These are phyloP conservation scores for Tilletiaria anomala DNA, from an alignment of 1,284 basidiomycete species.

Conservation along the genomic window DNA sequence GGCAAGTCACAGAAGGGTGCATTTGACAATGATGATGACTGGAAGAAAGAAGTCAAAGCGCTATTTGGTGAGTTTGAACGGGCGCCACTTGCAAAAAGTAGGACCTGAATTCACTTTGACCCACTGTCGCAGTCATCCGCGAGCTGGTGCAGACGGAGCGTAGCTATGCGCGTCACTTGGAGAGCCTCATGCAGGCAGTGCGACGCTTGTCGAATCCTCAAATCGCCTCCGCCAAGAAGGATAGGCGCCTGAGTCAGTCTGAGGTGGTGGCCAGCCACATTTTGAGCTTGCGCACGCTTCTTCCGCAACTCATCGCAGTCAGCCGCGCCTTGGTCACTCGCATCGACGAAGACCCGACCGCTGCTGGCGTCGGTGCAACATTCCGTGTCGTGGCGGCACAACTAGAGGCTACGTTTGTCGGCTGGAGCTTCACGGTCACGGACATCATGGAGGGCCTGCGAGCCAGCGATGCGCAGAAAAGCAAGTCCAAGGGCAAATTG, in stretches of 20 bases:
- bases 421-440: slow-evolving; percentile 16
- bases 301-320: slow-evolving; percentile 32
- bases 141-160: slow-evolving; percentile 35
- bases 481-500: slow-evolving; percentile 17
- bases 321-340: slow-evolving; percentile 28
- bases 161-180: slow-evolving; percentile 31
- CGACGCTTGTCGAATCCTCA: too few relatives aligned
- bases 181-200: slow-evolving; percentile 20
- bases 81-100: too few relatives aligned
- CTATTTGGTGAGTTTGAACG: too few relatives aligned
- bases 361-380: slow-evolving; percentile 27
- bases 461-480: slow-evolving; percentile 16
- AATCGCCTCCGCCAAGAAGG: too few relatives aligned
- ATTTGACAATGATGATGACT: slow-evolving; percentile 35
- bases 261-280: too few relatives aligned
- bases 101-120: too few relatives aligned
- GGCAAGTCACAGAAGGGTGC: too few relatives aligned
- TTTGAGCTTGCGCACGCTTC: slow-evolving; percentile 16
- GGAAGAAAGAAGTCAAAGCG: slow-evolving; percentile 35
- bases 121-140: too few relatives aligned
- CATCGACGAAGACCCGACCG: slow-evolving; percentile 31
- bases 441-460: slow-evolving; percentile 17
- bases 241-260: too few relatives aligned
- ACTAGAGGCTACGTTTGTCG: slow-evolving; percentile 30
- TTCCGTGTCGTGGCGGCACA: slow-evolving; percentile 19